These are phyloP conservation scores for Sugiyamaella valdiviana DNA, from an alignment of 805 yeast genomes.

Conservation along the genomic window DNA sequence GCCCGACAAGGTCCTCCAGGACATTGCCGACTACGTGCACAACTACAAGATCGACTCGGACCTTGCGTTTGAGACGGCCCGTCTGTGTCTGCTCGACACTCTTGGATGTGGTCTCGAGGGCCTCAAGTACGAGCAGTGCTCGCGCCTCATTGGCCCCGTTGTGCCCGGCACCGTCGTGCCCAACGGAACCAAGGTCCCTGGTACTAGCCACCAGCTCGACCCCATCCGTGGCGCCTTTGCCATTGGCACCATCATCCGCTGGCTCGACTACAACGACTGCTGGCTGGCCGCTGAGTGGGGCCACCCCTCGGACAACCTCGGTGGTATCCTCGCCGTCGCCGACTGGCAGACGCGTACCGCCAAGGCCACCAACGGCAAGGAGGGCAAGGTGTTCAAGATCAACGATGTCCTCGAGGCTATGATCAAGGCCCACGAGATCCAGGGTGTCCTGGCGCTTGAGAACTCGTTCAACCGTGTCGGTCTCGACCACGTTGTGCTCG, in stretches of 20 bases:
- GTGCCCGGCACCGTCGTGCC: conserved; percentile 52
- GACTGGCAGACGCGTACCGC: conserved; percentile 47
- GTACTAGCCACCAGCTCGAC: conserved; percentile 46
- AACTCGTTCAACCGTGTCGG: conserved; percentile 57
- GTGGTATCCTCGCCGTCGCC: conserved; percentile 53
- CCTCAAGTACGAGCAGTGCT: conserved; percentile 45
- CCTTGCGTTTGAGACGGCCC: conserved; percentile 49
- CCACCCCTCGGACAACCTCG: conserved; percentile 57
- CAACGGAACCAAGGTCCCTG: conserved; percentile 50
- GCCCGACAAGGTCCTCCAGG: conserved; percentile 44
- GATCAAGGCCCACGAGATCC: conserved; percentile 61
- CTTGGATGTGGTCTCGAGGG: conserved; percentile 59
- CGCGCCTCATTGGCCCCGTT: conserved; percentile 46
- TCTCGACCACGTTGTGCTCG: conserved; percentile 52
- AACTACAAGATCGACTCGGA: conserved; percentile 39
- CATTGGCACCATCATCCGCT: conserved; percentile 51
- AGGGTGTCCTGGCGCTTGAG: conserved; percentile 52
- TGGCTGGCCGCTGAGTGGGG: conserved; percentile 72
- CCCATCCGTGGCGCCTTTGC: conserved; percentile 55
- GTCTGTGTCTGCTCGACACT: conserved; percentile 50
- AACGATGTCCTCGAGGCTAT: conserved; percentile 48
- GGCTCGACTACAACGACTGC: conserved; percentile 59
- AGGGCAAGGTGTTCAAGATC: conserved; percentile 41
- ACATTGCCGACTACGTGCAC: conserved; percentile 49
- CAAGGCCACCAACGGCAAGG: conserved; percentile 35